Conservation (phyloP, 352 stramenopile species). For the Pythium plurisporium region DNA sequence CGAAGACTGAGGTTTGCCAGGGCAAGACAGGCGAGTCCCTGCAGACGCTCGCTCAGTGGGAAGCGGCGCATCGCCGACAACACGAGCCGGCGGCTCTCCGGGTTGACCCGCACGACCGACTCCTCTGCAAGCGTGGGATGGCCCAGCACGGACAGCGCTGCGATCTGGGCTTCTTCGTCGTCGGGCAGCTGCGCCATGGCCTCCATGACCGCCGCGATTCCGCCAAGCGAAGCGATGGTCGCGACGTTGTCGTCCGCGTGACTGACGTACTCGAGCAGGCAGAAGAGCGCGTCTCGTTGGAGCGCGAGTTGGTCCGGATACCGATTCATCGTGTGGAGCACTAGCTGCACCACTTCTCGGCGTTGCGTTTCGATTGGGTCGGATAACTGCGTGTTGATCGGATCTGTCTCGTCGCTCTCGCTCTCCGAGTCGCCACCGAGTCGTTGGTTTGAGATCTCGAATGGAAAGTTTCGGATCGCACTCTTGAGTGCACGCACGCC, state of each 20-base stretch:
- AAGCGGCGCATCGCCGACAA: conserved; percentile 58
- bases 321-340: conserved; percentile 43
- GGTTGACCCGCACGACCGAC: conserved; percentile 41
- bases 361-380: not conserved
- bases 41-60: conserved; percentile 49
- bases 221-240: conserved; percentile 36
- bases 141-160: conserved; percentile 44
- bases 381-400: not conserved
- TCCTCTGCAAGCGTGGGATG: conserved; percentile 51
- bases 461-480: conserved; percentile 27
- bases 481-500: conserved; percentile 43
- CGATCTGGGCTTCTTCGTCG: conserved; percentile 43
- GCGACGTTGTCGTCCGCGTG: conserved; percentile 27
- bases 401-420: conserved; percentile 2
- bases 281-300: conserved; percentile 47
- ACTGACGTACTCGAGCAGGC: conserved; percentile 33
- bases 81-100: conserved; percentile 47
- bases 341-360: conserved; percentile 25
- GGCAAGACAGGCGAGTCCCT: conserved; percentile 46
- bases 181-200: conserved; percentile 47
- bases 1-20: conserved; percentile 56
- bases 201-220: conserved; percentile 39
- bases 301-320: conserved; percentile 31
- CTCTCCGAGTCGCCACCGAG: not conserved
- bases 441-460: not conserved